These are phyloP conservation scores for Dysphania ambrosioides DNA, from an alignment of 148 eudicot genomes.

Conservation along the genomic window DNA sequence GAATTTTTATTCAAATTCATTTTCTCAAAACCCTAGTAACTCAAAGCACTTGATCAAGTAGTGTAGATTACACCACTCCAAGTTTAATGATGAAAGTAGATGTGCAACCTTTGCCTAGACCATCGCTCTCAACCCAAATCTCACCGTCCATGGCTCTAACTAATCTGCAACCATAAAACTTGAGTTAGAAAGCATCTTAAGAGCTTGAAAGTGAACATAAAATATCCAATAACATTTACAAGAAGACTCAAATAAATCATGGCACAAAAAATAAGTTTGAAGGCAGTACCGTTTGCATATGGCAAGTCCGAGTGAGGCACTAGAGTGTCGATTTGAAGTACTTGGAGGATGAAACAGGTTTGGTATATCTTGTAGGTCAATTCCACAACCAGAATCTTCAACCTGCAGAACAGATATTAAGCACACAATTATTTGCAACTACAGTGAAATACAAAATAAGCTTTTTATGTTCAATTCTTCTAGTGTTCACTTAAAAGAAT, in stretches of 20 bases:
- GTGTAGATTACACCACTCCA: slow-evolving; percentile 10
- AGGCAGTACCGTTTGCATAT: slow-evolving; percentile 63
- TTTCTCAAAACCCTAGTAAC: too few species aligned
- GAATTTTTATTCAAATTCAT: background rate
- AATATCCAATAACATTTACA: background rate
- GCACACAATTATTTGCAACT: background rate
- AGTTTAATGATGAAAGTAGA: slow-evolving; percentile 52
- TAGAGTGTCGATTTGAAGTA: slow-evolving; percentile 20
- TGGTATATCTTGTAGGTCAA: slow-evolving; percentile 46
- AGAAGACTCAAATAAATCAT: background rate
- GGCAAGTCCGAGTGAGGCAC: slow-evolving; percentile 62
- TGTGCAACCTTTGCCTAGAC: slow-evolving; percentile 56
- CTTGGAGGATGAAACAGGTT: slow-evolving; percentile 41
- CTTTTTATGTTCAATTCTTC: background rate
- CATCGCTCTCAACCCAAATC: slow-evolving; percentile 80
- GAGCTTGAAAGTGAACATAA: background rate
- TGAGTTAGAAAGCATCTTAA: background rate
- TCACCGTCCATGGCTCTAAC: slow-evolving; percentile 57
- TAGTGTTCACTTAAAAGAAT: background rate
- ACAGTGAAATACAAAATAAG: background rate
- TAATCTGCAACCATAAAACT: slow-evolving; percentile 5
- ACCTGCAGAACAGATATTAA: slow-evolving; percentile 40
- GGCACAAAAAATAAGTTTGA: background rate
- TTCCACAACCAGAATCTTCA: slow-evolving; percentile 75
- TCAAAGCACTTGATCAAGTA: background rate